Percentiles rank a stretch among this genome's conserved stretches.
Evolutionary conservation across 345 rosid genomes (phyloP).

Genomic region (Arabidopsis arenosa): DNA sequence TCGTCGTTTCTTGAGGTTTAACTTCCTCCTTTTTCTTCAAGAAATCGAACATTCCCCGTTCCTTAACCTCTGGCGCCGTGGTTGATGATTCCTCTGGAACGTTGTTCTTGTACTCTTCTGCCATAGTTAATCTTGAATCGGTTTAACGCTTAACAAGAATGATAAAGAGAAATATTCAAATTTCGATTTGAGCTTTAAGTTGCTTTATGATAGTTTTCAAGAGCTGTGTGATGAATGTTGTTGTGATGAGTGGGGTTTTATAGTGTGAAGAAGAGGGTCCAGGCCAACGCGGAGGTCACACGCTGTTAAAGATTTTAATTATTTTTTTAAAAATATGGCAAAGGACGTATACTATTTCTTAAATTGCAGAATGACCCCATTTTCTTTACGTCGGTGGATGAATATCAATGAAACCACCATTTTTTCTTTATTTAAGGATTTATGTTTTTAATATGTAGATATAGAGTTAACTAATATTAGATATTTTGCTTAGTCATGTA

Average conservation of each 20-base stretch:
- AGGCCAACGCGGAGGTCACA: constrained; percentile 41
- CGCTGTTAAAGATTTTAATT: constrained; percentile 29
- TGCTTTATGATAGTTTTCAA: neutral
- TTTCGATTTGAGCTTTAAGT: constrained; percentile 5
- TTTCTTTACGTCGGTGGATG: constrained; percentile 32
- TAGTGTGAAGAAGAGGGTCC: constrained; percentile 33
- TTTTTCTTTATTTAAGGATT: neutral
- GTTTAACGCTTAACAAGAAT: neutral
- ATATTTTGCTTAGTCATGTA: constrained; percentile 16
- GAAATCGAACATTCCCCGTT: constrained; percentile 81
- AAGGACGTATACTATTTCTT: constrained; percentile 8
- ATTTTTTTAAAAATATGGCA: neutral
- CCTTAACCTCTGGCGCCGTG: constrained; percentile 51
- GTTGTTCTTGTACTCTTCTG: constrained; percentile 55
- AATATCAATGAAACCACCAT: neutral
- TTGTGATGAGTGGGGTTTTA: constrained; percentile 39
- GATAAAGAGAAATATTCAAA: neutral
- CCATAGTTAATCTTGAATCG: constrained; percentile 47
- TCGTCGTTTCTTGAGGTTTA: constrained; percentile 57
- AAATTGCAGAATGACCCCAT: constrained; percentile 24
- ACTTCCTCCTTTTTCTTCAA: constrained; percentile 60
- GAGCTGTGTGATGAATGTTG: constrained; percentile 30
- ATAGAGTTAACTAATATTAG: neutral
- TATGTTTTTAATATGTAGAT: neutral
- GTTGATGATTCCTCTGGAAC: constrained; percentile 47